These are phyloP conservation scores for Alternaria rosae DNA, from an alignment of 2,329 filamentous ascomycete species.

Conservation along the genomic window DNA sequence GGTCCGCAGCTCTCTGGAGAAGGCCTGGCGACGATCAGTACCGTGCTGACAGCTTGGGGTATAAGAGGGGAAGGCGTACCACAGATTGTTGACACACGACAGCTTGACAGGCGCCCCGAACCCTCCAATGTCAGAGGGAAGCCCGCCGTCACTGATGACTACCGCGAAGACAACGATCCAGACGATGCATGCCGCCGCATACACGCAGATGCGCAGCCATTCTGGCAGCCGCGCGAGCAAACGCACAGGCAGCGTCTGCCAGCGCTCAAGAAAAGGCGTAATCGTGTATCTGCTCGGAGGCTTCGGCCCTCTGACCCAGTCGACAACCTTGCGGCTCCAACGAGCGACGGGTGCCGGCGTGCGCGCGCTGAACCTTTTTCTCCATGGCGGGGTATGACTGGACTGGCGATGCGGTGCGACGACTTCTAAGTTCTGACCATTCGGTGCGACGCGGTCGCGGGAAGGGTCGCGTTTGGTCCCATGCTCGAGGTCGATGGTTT, in stretches of 20 bases:
- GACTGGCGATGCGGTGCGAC: constrained; percentile 6
- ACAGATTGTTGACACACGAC: constrained; percentile 72
- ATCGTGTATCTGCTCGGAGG: constrained; percentile 55
- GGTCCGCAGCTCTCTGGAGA: constrained; percentile 55
- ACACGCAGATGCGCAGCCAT: constrained; percentile 62
- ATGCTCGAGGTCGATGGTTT: constrained; percentile 16
- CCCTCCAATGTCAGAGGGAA: constrained; percentile 66
- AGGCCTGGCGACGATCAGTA: constrained; percentile 24
- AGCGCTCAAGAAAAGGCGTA: constrained; percentile 63
- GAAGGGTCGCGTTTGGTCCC: constrained; percentile 7
- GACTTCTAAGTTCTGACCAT: neutral
- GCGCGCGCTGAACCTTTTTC: constrained; percentile 15
- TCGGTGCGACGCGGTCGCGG: constrained; percentile 4
- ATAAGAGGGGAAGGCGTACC: constrained; percentile 55
- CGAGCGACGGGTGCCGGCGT: constrained; percentile 28
- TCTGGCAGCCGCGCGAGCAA: constrained; percentile 67
- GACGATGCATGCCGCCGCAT: constrained; percentile 64
- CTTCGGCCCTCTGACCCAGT: constrained; percentile 56
- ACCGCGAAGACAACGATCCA: constrained; percentile 75
- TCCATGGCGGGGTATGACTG: constrained; percentile 12
- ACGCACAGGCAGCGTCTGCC: constrained; percentile 71
- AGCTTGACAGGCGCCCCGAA: constrained; percentile 73
- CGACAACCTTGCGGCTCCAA: constrained; percentile 35
- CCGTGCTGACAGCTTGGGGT: neutral
- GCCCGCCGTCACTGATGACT: constrained; percentile 68